Evolutionary conservation across 2,329 filamentous ascomycete genomes (phyloP).

Genomic region (Atkinsonella hypoxylon): DNA sequence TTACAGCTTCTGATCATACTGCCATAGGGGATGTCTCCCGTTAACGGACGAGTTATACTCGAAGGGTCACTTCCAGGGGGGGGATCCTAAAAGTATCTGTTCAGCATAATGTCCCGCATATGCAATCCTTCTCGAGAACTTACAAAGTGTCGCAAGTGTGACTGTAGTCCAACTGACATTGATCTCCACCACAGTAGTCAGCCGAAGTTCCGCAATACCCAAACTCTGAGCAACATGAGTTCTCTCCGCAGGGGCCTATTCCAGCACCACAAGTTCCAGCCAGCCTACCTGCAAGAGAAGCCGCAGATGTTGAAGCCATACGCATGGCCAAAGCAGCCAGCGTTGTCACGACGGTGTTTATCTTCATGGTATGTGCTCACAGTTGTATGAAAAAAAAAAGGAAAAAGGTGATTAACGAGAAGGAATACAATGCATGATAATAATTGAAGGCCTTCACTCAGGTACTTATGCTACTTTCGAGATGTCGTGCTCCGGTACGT

Average conservation of each 20-base stretch:
- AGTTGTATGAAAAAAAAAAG: background rate
- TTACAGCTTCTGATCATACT: constrained; percentile 23
- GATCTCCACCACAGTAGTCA: constrained; percentile 24
- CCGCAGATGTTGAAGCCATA: background rate
- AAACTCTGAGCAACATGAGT: constrained; percentile 24
- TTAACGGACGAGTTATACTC: constrained; percentile 16
- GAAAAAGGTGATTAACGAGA: background rate
- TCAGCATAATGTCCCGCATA: constrained; percentile 1
- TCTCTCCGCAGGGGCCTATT: constrained; percentile 20
- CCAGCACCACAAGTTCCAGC: constrained; percentile 20
- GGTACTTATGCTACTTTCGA: background rate
- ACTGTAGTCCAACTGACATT: constrained; percentile 27
- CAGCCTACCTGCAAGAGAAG: background rate
- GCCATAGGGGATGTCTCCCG: constrained; percentile 25
- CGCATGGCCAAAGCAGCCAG: background rate
- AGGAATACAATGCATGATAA: background rate
- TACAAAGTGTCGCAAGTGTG: constrained; percentile 30
- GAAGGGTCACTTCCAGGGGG: constrained; percentile 21
- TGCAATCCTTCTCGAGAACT: constrained; percentile 10
- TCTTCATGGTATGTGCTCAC: background rate
- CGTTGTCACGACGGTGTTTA: background rate
- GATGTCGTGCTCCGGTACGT: background rate
- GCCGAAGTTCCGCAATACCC: constrained; percentile 25
- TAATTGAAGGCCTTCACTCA: background rate
- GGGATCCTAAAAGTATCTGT: constrained; percentile 12